These are phyloP conservation scores for Calendula officinalis DNA, from an alignment of 129 eudicot genomes.

Conservation along the genomic window DNA sequence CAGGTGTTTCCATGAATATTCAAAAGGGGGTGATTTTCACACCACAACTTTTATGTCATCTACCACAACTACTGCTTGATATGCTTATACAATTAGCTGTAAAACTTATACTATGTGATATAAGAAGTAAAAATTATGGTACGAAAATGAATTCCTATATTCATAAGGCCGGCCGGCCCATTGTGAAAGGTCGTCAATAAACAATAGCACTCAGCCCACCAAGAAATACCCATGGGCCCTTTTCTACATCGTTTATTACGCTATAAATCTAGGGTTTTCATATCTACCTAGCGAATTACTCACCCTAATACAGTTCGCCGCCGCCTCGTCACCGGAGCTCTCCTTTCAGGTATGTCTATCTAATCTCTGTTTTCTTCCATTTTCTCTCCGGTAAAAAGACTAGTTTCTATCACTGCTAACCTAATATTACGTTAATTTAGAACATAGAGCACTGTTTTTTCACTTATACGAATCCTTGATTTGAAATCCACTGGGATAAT, in stretches of 20 bases:
- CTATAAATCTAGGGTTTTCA: slow-evolving; percentile 23
- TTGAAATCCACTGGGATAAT: neutral
- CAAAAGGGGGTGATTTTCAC: too few species aligned
- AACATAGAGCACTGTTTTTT: neutral
- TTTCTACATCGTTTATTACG: neutral
- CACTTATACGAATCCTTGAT: too few species aligned
- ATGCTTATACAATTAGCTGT: too few species aligned
- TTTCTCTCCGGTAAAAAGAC: neutral
- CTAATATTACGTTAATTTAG: neutral
- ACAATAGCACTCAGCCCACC: slow-evolving; percentile 8
- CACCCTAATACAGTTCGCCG: neutral
- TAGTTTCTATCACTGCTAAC: too few species aligned
- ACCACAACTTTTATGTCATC: too few species aligned
- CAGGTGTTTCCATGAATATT: neutral
- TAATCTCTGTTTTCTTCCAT: too few species aligned
- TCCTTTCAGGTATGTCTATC: slow-evolving; percentile 8
- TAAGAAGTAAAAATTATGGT: too few species aligned
- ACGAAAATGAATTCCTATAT: too few species aligned
- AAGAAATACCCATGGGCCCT: neutral
- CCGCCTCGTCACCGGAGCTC: slow-evolving; percentile 17
- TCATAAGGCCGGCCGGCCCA: slow-evolving; percentile 13
- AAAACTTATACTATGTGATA: too few species aligned
- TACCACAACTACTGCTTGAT: too few species aligned
- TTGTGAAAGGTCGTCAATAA: neutral
- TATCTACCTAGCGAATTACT: neutral